Conservation (phyloP, 345 rosid genomes). For the Populus pruinosa region DNA sequence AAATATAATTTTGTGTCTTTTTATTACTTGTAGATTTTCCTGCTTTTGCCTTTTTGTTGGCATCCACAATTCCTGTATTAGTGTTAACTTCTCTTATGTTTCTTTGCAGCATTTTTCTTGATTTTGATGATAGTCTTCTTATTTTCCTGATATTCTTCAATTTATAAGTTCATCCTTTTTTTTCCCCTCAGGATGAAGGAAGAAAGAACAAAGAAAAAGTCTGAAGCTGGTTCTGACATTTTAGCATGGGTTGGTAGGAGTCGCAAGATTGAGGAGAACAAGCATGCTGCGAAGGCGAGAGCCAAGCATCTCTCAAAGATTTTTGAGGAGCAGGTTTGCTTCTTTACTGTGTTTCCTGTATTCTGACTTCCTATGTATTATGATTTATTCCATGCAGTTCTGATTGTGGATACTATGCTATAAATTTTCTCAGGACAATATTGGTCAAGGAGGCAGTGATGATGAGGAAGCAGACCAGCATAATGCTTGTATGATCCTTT, state of each 20-base stretch:
- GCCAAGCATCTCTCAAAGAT: conserved; percentile 68
- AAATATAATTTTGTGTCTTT: too few species aligned
- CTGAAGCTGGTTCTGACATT: conserved; percentile 61
- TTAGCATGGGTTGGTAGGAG: conserved; percentile 71
- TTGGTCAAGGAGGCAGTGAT: conserved; percentile 63
- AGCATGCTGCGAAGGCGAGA: conserved; percentile 69
- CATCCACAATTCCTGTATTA: not conserved
- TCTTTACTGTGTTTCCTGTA: not conserved
- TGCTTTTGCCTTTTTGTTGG: not conserved
- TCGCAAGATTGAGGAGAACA: conserved; percentile 72
- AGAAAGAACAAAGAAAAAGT: conserved; percentile 62
- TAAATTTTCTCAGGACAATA: conserved; percentile 57
- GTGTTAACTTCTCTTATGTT: not conserved
- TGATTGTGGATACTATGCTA: conserved; percentile 10
- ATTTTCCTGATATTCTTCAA: not conserved
- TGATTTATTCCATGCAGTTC: conserved; percentile 7
- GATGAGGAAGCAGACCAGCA: conserved; percentile 53
- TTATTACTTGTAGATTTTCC: not conserved
- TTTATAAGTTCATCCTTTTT: not conserved
- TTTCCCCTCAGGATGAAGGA: conserved; percentile 65
- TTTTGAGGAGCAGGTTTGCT: conserved; percentile 86
- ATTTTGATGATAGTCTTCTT: not conserved
- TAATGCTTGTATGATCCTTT: conserved; percentile 39
- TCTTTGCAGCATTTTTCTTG: not conserved
- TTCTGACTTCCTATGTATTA: conserved; percentile 13